phyloP scores from a whole-genome alignment of 2,329 filamentous ascomycete species.

The Fusarium neocosmosporiellum region DNA sequence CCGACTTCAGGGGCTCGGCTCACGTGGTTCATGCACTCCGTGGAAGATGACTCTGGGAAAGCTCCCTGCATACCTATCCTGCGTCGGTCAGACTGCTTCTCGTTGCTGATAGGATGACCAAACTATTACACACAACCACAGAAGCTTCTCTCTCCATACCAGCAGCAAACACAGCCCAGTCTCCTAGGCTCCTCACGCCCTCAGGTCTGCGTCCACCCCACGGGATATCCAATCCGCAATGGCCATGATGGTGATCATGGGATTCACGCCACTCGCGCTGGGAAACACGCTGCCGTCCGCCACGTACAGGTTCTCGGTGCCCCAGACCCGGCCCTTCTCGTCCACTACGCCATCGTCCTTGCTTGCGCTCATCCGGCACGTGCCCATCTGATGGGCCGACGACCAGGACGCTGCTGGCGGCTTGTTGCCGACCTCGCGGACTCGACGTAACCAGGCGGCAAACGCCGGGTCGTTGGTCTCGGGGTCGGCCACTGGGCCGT shows the following conservation, averaged over 20 bases:
- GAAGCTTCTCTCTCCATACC: conserved; percentile 7
- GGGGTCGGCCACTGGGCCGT: conserved; percentile 43
- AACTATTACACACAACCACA: conserved; percentile 18
- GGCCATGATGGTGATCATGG: conserved; percentile 83
- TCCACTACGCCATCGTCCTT: conserved; percentile 68
- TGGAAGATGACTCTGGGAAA: conserved; percentile 12
- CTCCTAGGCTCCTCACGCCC: conserved; percentile 24
- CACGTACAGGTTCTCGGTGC: conserved; percentile 72
- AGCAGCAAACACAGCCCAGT: conserved; percentile 3
- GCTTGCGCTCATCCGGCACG: conserved; percentile 75
- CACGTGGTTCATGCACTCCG: conserved; percentile 1
- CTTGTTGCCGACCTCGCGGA: conserved; percentile 61
- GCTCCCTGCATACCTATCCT: conserved; percentile 21
- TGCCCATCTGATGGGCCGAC: conserved; percentile 87
- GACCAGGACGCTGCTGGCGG: conserved; percentile 66
- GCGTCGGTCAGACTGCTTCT: conserved; percentile 9
- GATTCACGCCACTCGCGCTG: conserved; percentile 81
- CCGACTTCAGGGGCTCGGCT: conserved; percentile 23
- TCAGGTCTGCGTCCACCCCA: conserved; percentile 61
- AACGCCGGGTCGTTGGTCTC: conserved; percentile 71
- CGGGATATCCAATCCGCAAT: conserved; percentile 74
- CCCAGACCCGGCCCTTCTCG: conserved; percentile 71
- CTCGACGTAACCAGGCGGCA: conserved; percentile 66
- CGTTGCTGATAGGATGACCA: conserved; percentile 28
- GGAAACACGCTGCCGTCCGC: conserved; percentile 82